These are phyloP conservation scores for Sequoiadendron giganteum DNA, from an alignment of 75 land plant species.

Conservation along the genomic window DNA sequence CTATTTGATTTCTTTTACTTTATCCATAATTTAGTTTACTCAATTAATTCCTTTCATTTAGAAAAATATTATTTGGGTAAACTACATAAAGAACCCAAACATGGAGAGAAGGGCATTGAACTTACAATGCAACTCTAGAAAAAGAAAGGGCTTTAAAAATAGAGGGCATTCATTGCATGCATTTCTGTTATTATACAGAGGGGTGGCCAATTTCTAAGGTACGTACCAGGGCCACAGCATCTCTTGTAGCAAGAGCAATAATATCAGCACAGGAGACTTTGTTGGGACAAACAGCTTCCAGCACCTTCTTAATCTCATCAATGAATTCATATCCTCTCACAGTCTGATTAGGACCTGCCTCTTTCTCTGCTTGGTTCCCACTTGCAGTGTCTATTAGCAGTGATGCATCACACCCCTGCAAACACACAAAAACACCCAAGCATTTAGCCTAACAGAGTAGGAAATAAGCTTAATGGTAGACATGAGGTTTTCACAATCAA, in stretches of 20 bases:
- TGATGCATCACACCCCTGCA: constrained; percentile 27
- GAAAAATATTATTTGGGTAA: too few species aligned
- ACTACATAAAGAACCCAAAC: too few species aligned
- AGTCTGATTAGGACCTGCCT: constrained; percentile 17
- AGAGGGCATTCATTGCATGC: background rate
- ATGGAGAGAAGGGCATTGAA: background rate
- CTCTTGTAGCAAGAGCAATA: constrained; percentile 26
- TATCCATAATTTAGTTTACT: background rate
- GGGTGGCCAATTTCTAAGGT: background rate
- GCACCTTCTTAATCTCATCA: constrained; percentile 17
- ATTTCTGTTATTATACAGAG: too few species aligned
- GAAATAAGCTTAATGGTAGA: too few species aligned
- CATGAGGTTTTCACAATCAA: too few species aligned
- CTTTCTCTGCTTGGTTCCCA: constrained; percentile 21
- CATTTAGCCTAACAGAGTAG: background rate
- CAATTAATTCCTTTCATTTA: too few species aligned
- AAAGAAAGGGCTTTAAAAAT: background rate
- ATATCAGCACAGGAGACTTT: constrained; percentile 29
- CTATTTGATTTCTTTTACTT: background rate
- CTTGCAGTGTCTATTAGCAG: constrained; percentile 17
- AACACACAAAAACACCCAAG: background rate
- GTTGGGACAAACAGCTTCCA: constrained; percentile 27
- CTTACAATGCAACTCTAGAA: background rate
- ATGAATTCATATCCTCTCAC: constrained; percentile 24
- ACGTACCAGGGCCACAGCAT: constrained; percentile 17